Conservation (phyloP, 176 grass and related monocot species). For the Puccinellia tenuiflora region DNA sequence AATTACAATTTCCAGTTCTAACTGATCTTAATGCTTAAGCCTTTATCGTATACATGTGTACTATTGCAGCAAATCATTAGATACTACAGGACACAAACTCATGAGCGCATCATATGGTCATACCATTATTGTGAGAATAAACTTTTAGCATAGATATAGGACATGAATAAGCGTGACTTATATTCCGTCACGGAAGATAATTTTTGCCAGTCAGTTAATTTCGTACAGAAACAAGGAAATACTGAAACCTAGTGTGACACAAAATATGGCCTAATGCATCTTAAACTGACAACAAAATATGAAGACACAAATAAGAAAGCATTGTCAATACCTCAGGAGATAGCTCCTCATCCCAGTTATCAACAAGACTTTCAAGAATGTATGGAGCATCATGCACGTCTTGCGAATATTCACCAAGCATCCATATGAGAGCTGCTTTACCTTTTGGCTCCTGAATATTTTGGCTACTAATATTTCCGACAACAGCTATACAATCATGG, state of each 20-base stretch:
- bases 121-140: neutral
- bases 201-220: neutral
- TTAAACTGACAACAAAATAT: neutral
- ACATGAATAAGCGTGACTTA: neutral
- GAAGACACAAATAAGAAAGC: neutral
- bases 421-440: slow-evolving; percentile 98
- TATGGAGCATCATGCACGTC: slow-evolving; percentile 97
- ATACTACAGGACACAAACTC: neutral
- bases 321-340: slow-evolving; percentile 62
- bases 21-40: neutral
- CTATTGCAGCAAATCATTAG: neutral
- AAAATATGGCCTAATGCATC: neutral
- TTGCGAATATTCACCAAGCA: slow-evolving; percentile 99
- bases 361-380: slow-evolving; percentile 80
- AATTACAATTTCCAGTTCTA: slow-evolving; percentile 3
- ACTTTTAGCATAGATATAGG: neutral
- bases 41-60: slow-evolving; percentile 4
- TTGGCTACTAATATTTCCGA: slow-evolving; percentile 99
- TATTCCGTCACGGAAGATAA: neutral
- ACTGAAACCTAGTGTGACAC: neutral
- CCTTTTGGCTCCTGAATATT: slow-evolving; percentile 98
- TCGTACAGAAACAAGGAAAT: neutral
- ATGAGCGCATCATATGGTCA: neutral
- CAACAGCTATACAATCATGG: slow-evolving; percentile 99
- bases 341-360: slow-evolving; percentile 94